phyloP scores from a whole-genome alignment of 768 basidiomycete species.

The Rhodotorula paludigena region DNA sequence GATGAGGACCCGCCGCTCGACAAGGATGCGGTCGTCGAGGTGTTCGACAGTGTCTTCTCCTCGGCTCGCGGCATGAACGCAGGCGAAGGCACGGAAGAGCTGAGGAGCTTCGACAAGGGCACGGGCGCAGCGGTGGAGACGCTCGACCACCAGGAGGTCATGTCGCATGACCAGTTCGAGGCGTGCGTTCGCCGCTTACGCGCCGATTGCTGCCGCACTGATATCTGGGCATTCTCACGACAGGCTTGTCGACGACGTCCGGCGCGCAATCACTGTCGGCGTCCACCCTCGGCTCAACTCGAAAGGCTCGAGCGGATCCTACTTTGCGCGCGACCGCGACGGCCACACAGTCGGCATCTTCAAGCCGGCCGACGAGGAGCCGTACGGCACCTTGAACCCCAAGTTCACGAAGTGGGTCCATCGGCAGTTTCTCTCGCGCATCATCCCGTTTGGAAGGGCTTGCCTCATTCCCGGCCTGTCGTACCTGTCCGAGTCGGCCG shows the following conservation, averaged over 20 bases:
- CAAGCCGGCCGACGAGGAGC: conserved; percentile 67
- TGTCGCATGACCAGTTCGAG: conserved; percentile 69
- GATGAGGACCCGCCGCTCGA: conserved; percentile 1
- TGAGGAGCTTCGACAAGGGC: too few relatives aligned
- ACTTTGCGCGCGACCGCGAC: conserved; percentile 68
- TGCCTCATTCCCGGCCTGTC: conserved; percentile 82
- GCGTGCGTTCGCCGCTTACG: conserved; percentile 51
- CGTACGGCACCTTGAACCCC: conserved; percentile 79
- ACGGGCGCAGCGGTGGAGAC: background rate
- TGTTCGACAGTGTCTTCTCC: background rate
- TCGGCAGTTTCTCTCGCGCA: conserved; percentile 46
- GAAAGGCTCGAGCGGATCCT: conserved; percentile 84
- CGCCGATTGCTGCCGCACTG: background rate
- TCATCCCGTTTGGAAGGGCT: conserved; percentile 71
- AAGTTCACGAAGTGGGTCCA: conserved; percentile 52
- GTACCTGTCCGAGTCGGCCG: conserved; percentile 84
- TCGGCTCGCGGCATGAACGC: background rate
- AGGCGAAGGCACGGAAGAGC: conserved; percentile 11
- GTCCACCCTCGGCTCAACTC: conserved; percentile 85
- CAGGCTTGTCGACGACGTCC: conserved; percentile 63
- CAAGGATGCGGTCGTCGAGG: background rate
- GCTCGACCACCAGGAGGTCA: conserved; percentile 48
- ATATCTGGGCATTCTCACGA: background rate
- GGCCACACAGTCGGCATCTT: conserved; percentile 59
- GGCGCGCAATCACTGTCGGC: conserved; percentile 65